Conservation (phyloP, 1,284 basidiomycete genomes). For the Tilletia setariae region DNA sequence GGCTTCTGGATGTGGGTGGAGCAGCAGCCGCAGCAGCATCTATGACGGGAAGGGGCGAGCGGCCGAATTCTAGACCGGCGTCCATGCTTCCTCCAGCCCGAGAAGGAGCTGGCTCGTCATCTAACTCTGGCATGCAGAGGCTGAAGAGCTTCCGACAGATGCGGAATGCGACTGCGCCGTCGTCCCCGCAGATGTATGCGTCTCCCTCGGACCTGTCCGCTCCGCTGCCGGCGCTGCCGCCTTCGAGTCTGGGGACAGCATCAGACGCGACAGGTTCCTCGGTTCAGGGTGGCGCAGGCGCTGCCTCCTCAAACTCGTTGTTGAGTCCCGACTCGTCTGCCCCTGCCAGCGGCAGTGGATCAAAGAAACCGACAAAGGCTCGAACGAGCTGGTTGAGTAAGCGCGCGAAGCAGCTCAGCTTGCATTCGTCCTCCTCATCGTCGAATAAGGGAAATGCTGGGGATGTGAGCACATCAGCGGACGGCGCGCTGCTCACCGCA, state of each 20-base stretch:
- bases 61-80: too few relatives aligned
- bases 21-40: background rate
- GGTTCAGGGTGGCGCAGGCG: too few relatives aligned
- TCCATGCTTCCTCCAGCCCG: too few relatives aligned
- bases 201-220: too few relatives aligned
- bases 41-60: too few relatives aligned
- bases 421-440: background rate
- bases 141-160: conserved; percentile 3
- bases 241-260: too few relatives aligned
- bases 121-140: background rate
- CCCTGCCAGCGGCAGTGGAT: background rate
- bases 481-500: background rate
- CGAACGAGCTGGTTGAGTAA: conserved; percentile 41
- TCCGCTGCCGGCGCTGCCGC: too few relatives aligned
- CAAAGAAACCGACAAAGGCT: background rate
- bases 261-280: too few relatives aligned
- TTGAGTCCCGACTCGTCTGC: background rate
- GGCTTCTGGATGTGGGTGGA: background rate
- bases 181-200: background rate
- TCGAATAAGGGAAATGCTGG: background rate
- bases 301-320: too few relatives aligned
- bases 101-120: background rate
- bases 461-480: background rate
- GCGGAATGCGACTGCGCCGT: background rate
- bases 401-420: conserved; percentile 33